These are phyloP conservation scores for Posidonia australis DNA, from an alignment of 106 monocot genomes.

Conservation along the genomic window DNA sequence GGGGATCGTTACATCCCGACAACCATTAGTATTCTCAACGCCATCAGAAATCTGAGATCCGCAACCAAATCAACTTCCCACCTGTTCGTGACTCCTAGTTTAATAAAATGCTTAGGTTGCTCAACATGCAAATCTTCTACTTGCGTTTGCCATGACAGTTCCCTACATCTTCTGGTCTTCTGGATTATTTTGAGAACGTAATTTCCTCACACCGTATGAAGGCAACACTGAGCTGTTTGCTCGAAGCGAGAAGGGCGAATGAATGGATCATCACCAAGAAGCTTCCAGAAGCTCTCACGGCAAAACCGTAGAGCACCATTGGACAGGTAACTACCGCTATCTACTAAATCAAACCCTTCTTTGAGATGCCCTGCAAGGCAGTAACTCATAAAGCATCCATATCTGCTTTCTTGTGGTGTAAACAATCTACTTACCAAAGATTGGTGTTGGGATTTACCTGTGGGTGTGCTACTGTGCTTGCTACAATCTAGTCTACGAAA, in stretches of 20 bases:
- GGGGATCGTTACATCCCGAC: slow-evolving; percentile 78
- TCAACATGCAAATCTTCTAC: not conserved
- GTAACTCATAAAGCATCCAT: not conserved
- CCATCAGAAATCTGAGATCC: slow-evolving; percentile 56
- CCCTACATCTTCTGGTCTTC: slow-evolving; percentile 45
- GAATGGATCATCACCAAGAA: slow-evolving; percentile 81
- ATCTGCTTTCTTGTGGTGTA: not conserved
- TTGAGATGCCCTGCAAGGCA: no score
- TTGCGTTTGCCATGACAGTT: slow-evolving; percentile 15
- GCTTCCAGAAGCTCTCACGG: slow-evolving; percentile 35
- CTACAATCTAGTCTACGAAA: slow-evolving; percentile 5
- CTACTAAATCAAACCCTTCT: no score
- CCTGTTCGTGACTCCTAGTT: no score
- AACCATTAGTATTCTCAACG: slow-evolving; percentile 53
- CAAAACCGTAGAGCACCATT: not conserved
- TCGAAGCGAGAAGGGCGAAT: slow-evolving; percentile 42
- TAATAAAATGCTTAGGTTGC: not conserved
- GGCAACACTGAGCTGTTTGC: slow-evolving; percentile 46
- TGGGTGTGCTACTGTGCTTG: slow-evolving; percentile 5
- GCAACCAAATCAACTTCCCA: not conserved
- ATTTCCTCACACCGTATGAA: slow-evolving; percentile 58
- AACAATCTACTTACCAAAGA: slow-evolving; percentile 18
- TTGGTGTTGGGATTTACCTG: slow-evolving; percentile 15
- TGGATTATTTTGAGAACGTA: slow-evolving; percentile 89
- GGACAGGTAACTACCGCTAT: not conserved